Evolutionary conservation across 768 basidiomycete species (phyloP).

Genomic region (Phanerochaete sordida): DNA sequence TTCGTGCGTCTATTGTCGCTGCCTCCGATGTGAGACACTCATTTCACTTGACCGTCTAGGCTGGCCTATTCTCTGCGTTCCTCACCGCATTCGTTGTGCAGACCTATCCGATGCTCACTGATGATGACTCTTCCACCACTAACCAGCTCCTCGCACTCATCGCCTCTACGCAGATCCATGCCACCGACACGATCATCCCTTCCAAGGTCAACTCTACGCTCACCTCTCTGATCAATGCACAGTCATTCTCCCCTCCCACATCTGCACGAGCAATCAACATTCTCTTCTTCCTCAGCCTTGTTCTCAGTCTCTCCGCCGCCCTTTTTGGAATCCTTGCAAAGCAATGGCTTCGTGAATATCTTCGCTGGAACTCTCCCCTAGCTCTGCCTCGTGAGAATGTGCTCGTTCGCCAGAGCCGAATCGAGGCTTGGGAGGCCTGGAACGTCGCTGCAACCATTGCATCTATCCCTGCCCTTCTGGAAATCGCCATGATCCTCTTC

Average conservation of each 20-base stretch:
- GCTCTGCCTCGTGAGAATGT: not conserved
- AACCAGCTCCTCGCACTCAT: constrained; percentile 2
- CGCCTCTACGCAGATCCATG: constrained; percentile 10
- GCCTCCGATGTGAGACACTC: not conserved
- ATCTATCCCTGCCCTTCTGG: constrained; percentile 1
- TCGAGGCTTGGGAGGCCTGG: constrained; percentile 1
- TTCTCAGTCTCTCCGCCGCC: constrained; percentile 1
- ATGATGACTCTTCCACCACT: not conserved
- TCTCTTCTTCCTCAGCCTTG: constrained; percentile 3
- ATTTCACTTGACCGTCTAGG: constrained; percentile 3
- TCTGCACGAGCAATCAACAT: not conserved
- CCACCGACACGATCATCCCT: not conserved
- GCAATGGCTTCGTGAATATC: constrained; percentile 8
- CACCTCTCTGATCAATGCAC: not conserved
- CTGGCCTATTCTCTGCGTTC: constrained; percentile 24
- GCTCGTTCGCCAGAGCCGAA: not conserved
- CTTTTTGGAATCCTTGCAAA: constrained; percentile 6
- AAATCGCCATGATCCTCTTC: constrained; percentile 5
- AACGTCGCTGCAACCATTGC: not conserved
- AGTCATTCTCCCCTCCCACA: not conserved
- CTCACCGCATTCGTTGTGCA: constrained; percentile 21
- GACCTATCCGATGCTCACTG: constrained; percentile 16
- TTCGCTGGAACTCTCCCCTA: not conserved
- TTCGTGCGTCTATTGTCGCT: not conserved
- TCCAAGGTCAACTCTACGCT: not conserved